These are phyloP conservation scores for Annona cherimola DNA, from an alignment of 164 flowering plant genomes.

Conservation along the genomic window DNA sequence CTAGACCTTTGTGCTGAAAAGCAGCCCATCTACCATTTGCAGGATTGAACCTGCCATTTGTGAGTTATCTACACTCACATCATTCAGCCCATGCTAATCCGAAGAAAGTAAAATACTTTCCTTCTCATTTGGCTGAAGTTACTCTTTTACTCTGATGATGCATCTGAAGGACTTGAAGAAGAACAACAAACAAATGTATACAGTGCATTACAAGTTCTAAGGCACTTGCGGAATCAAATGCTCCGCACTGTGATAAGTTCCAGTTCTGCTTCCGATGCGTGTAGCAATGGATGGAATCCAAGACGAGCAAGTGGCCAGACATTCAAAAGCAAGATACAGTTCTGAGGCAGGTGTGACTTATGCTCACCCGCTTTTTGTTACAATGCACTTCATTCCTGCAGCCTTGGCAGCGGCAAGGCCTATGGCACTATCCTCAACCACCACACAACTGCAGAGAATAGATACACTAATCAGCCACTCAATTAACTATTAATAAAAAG, in stretches of 20 bases:
- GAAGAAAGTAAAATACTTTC: not conserved
- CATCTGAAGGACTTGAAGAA: not conserved
- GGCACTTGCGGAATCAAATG: not conserved
- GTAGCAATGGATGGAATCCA: not conserved
- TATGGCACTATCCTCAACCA: conserved; percentile 91
- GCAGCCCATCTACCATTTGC: not conserved
- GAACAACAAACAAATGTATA: not conserved
- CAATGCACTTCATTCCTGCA: conserved; percentile 93
- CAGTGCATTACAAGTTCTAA: not conserved
- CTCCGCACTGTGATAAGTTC: too few species aligned
- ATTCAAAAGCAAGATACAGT: not conserved
- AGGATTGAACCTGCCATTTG: not conserved
- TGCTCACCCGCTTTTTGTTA: conserved; percentile 75
- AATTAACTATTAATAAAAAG: too few species aligned
- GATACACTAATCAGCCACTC: not conserved
- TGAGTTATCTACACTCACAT: not conserved
- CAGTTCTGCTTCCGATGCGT: not conserved
- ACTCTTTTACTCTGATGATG: not conserved
- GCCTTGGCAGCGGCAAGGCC: conserved; percentile 98
- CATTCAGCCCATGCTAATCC: not conserved
- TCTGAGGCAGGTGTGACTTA: not conserved
- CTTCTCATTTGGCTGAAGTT: not conserved
- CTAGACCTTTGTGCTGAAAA: not conserved
- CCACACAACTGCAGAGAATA: conserved; percentile 60
- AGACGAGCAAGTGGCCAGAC: not conserved